Evolutionary conservation across 73 alveolate genomes (phyloP).

Genomic region (Symbiodinium pilosum): DNA sequence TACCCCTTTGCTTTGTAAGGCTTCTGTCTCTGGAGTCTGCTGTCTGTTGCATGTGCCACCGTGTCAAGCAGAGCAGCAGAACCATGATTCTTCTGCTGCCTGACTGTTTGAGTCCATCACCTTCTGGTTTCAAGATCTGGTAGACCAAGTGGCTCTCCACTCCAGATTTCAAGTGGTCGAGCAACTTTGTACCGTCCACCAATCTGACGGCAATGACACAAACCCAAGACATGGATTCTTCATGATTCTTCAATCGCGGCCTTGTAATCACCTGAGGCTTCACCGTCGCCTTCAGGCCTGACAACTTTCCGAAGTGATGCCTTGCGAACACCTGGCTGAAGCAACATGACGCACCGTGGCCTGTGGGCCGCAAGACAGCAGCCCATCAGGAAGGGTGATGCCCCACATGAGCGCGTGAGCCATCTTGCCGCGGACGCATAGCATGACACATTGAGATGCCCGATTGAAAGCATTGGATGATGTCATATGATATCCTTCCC

Average conservation of each 20-base stretch:
- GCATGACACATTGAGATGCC: background rate
- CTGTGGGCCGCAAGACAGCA: background rate
- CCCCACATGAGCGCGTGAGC: background rate
- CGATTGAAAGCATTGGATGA: too few species aligned
- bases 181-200: constrained; percentile 52
- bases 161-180: constrained; percentile 44
- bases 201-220: background rate
- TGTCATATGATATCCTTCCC: too few species aligned
- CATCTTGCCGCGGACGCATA: background rate
- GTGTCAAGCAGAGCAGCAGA: too few species aligned
- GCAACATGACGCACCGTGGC: background rate
- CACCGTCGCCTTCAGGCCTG: background rate
- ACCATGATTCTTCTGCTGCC: too few species aligned
- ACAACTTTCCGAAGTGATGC: too few species aligned
- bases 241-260: background rate
- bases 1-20: too few species aligned
- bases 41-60: too few species aligned
- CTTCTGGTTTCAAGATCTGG: too few species aligned
- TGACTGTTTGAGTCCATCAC: too few species aligned
- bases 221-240: background rate
- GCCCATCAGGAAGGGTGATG: background rate
- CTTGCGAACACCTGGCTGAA: too few species aligned
- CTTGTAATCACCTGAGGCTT: background rate
- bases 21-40: too few species aligned
- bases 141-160: constrained; percentile 33